These are phyloP conservation scores for Paramecium biaurelia DNA, from an alignment of 73 alveolate genomes.

Conservation along the genomic window DNA sequence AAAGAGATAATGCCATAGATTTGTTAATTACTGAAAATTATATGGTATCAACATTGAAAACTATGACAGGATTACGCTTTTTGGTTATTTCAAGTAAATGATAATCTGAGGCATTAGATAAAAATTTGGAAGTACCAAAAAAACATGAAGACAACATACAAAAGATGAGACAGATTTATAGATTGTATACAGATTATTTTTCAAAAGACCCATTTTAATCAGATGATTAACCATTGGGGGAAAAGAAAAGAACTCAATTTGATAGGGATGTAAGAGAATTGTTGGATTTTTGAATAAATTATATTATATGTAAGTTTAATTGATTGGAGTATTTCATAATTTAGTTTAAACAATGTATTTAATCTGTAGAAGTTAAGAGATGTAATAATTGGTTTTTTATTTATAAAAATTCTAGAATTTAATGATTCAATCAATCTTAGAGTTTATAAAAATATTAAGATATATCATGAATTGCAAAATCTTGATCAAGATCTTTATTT, in stretches of 20 bases:
- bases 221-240: constrained; percentile 48
- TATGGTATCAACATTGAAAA: constrained; percentile 7
- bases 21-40: not conserved
- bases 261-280: constrained; percentile 29
- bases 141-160: constrained; percentile 13
- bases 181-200: constrained; percentile 41
- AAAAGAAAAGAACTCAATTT: constrained; percentile 8
- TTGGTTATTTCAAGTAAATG: not conserved
- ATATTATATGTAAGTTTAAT: not conserved
- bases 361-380: not conserved
- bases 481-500: not conserved
- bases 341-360: not conserved
- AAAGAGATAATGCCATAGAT: constrained; percentile 34
- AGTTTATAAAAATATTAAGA: not conserved
- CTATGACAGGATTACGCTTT: constrained; percentile 31
- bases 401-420: not conserved
- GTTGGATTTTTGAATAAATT: not conserved
- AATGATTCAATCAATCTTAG: not conserved
- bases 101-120: not conserved
- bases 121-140: not conserved
- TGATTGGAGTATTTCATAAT: not conserved
- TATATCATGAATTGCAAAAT: not conserved
- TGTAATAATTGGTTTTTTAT: not conserved
- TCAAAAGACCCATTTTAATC: constrained; percentile 36
- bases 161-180: constrained; percentile 38